Evolutionary conservation across 352 stramenopile genomes (phyloP).

Genomic region (Elongisporangium anandrum): DNA sequence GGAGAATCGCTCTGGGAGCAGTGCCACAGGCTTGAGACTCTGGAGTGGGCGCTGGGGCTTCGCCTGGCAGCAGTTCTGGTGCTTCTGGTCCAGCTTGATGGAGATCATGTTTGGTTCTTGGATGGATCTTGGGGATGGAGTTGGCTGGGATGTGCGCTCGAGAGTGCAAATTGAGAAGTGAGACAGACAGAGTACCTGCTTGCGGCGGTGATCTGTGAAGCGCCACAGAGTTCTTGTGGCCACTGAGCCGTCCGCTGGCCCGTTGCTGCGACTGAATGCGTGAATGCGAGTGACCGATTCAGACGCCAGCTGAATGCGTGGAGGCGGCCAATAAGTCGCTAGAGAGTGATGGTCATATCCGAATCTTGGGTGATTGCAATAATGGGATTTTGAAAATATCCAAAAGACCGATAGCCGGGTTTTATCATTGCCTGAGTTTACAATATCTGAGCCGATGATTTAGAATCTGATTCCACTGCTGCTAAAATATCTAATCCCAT

Average conservation of each 20-base stretch:
- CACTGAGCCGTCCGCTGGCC: background rate
- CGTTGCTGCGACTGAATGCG: background rate
- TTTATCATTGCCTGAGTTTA: too few species aligned
- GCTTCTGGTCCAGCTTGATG: background rate
- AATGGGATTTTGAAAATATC: background rate
- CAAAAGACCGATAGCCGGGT: background rate
- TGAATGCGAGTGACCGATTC: background rate
- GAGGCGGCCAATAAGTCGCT: background rate
- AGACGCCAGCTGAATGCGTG: background rate
- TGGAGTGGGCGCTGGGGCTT: constrained; percentile 2
- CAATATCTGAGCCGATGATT: background rate
- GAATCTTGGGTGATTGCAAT: background rate
- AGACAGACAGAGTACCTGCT: background rate
- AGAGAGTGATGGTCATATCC: background rate
- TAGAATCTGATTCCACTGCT: background rate
- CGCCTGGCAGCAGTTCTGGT: background rate
- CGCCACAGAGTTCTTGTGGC: background rate
- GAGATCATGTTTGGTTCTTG: constrained; percentile 4
- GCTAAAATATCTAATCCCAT: background rate
- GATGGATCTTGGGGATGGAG: background rate
- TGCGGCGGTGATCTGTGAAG: background rate
- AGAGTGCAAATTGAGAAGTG: background rate
- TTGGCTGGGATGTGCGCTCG: background rate
- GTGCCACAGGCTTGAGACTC: constrained; percentile 5
- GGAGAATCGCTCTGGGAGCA: constrained; percentile 5